Conservation (phyloP, 805 yeast species). For the Saccharomycopsis olivae region DNA sequence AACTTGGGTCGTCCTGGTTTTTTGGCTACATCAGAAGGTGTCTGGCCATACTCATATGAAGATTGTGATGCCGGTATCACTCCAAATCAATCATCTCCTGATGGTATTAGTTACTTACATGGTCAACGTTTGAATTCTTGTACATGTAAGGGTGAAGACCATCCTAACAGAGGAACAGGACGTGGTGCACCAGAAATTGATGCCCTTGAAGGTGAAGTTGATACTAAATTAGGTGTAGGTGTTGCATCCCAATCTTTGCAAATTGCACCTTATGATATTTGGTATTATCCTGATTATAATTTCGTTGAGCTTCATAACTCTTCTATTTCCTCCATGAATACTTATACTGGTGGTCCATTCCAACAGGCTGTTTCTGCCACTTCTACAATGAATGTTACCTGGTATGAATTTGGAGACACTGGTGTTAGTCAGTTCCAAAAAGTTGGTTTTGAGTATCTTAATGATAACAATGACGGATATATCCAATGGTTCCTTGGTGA, state of each 20-base stretch:
- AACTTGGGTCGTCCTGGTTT: slow-evolving; percentile 90
- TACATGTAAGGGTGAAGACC: slow-evolving; percentile 74
- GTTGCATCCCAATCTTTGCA: slow-evolving; percentile 88
- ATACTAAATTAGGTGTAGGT: slow-evolving; percentile 44
- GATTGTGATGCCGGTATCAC: slow-evolving; percentile 91
- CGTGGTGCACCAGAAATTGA: slow-evolving; percentile 97
- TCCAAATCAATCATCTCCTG: slow-evolving; percentile 82
- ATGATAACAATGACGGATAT: slow-evolving; percentile 64
- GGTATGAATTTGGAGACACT: slow-evolving; percentile 64
- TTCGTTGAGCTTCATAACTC: slow-evolving; percentile 63
- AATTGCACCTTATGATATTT: slow-evolving; percentile 87
- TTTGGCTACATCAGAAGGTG: slow-evolving; percentile 78
- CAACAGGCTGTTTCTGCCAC: slow-evolving; percentile 88
- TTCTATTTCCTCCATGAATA: slow-evolving; percentile 68
- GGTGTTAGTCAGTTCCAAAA: slow-evolving; percentile 50
- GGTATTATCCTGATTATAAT: slow-evolving; percentile 87
- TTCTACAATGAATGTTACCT: slow-evolving; percentile 64
- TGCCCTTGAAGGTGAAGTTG: slow-evolving; percentile 75
- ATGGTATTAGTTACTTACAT: slow-evolving; percentile 78
- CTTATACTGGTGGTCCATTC: slow-evolving; percentile 85
- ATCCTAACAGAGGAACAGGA: slow-evolving; percentile 80
- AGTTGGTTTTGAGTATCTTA: slow-evolving; percentile 68
- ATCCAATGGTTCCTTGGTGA: slow-evolving; percentile 82
- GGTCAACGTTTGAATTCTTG: slow-evolving; percentile 75
- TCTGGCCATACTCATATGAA: slow-evolving; percentile 89